Evolutionary conservation across 257 asterid genomes (phyloP), one percentile per base, ranked within the genome.

Genomic region (Nicotiana knightiana): DNA sequence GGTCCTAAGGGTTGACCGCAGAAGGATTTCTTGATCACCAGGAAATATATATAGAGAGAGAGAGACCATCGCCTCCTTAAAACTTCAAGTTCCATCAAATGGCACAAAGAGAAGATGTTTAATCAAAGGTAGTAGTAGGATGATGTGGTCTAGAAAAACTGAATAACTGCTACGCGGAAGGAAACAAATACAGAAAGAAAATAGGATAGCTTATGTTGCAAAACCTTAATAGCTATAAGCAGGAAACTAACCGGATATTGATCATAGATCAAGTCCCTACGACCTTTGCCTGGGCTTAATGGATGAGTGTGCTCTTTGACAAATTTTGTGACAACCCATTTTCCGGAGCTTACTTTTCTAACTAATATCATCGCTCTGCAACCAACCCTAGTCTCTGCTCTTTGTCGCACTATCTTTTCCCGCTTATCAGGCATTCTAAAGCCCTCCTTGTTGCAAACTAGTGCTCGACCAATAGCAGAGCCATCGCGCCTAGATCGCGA

Each of bases 401-500:
- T 91, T 87, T 96, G 99, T 84, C 98, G 80, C 18, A 96, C 97
- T 81, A 96, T 86, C 87, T 94, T 96, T 83, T 94, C 99, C 4
- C 98, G 93, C 88, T 89, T 96, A 84, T 96, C 99, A 9, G 97
- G 94, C 91, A 89, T 92, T 86, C 98, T 87, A 83, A 91, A 94
- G 58, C 99, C 99, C 92, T 96, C 99, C 86, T 96, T 94, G 86
- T 96, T 96, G 91, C 99, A 96, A 82, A 96, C 99, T 61, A 96
- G 96, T 0, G 99, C 97, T 70, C 98, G 91, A 39, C 99, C 99
- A 84, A 96, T 96, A 83, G 98, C 97, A 11, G 99, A 85, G 83
- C 99, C 99, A 89, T 96, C 99, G 11, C 97, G 94, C 89, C 99
- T 91, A 48, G 99, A 96, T 54, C 99, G 95, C 55, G 99, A 96